phyloP scores from a whole-genome alignment of 768 basidiomycete genomes.

The Epithele typhae region DNA sequence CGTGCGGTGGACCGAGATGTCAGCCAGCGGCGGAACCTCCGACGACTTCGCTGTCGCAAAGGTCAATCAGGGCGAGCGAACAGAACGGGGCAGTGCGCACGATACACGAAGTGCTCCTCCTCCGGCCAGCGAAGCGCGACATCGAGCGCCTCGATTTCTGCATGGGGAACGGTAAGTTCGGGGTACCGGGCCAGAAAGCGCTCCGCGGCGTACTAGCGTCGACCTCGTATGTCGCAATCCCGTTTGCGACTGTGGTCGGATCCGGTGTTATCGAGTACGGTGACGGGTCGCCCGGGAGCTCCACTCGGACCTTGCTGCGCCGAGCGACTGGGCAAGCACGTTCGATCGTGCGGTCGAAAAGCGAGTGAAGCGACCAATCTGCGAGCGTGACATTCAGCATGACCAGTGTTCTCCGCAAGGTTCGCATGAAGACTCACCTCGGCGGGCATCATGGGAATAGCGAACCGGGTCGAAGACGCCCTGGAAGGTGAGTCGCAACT shows the following conservation, averaged over 20 bases:
- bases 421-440: slow-evolving; percentile 40
- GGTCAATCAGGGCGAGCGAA: not conserved
- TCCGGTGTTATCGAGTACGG: slow-evolving; percentile 49
- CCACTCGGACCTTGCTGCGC: slow-evolving; percentile 50
- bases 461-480: slow-evolving; percentile 78
- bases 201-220: slow-evolving; percentile 35
- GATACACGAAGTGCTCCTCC: slow-evolving; percentile 49
- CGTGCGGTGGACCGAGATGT: slow-evolving; percentile 63
- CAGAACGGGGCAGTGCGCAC: slow-evolving; percentile 34
- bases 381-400: slow-evolving; percentile 2
- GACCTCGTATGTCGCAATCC: slow-evolving; percentile 46
- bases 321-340: slow-evolving; percentile 65
- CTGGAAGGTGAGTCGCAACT: slow-evolving; percentile 67
- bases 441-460: slow-evolving; percentile 39
- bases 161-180: not conserved
- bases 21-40: slow-evolving; percentile 36
- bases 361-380: slow-evolving; percentile 72
- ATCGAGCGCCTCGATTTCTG: slow-evolving; percentile 47
- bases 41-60: slow-evolving; percentile 24
- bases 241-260: slow-evolving; percentile 33
- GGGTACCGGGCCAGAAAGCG: not conserved
- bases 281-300: slow-evolving; percentile 36
- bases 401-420: not conserved
- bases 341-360: slow-evolving; percentile 68
- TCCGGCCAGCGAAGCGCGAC: slow-evolving; percentile 53